These are phyloP conservation scores for Claviceps capensis DNA, from an alignment of 2,329 filamentous ascomycete species.

Conservation along the genomic window DNA sequence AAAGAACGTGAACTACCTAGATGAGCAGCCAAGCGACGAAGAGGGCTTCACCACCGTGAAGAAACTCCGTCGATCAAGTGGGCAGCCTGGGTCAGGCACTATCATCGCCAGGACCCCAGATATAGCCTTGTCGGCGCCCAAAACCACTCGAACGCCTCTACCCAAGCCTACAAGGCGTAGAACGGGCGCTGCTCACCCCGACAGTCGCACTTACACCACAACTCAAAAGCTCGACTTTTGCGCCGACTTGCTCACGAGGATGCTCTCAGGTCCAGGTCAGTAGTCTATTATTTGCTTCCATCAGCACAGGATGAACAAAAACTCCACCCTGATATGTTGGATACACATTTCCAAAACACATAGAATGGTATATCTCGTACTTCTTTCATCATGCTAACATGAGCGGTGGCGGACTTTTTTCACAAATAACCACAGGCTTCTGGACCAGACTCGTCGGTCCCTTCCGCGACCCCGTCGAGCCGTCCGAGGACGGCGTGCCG, in stretches of 20 bases:
- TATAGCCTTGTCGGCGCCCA: slow-evolving; percentile 14
- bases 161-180: slow-evolving; percentile 24
- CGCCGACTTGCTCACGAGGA: slow-evolving; percentile 40
- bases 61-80: slow-evolving; percentile 28
- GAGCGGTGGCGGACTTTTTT: neutral
- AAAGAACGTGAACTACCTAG: slow-evolving; percentile 36
- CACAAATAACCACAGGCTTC: slow-evolving; percentile 31
- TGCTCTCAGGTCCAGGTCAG: slow-evolving; percentile 48
- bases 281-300: neutral
- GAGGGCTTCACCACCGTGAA: slow-evolving; percentile 14
- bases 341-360: too few species aligned
- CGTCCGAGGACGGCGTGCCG: slow-evolving; percentile 40
- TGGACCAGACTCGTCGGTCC: slow-evolving; percentile 53
- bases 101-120: slow-evolving; percentile 10
- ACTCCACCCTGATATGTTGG: too few species aligned
- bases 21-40: slow-evolving; percentile 3
- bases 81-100: slow-evolving; percentile 5
- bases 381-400: too few species aligned
- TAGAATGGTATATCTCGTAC: too few species aligned
- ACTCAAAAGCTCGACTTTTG: slow-evolving; percentile 43
- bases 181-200: slow-evolving; percentile 18
- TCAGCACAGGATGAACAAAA: neutral
- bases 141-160: slow-evolving; percentile 15
- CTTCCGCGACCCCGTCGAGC: slow-evolving; percentile 46
- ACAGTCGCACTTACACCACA: slow-evolving; percentile 20